A percentile compares a stretch with the other conserved stretches of the same genome.
phyloP scores from a whole-genome alignment of 371 early-diverging fungal genomes.

The Batkoa obscura region DNA sequence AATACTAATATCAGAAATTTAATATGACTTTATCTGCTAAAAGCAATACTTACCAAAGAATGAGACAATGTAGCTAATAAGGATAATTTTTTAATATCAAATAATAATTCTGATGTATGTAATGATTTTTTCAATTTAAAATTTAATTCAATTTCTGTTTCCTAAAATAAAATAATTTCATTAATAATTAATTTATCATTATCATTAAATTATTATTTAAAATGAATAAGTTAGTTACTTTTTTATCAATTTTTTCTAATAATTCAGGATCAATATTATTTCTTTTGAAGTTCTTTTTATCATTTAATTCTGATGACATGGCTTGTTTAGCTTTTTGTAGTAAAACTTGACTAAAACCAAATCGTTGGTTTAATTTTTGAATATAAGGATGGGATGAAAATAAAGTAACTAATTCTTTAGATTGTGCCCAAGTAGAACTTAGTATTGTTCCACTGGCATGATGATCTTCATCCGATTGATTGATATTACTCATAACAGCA shows the following conservation, averaged over 20 bases:
- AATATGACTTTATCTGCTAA: no score
- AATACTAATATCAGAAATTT: no score
- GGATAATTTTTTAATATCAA: constrained; percentile 56
- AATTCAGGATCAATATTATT: no score
- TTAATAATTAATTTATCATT: background rate
- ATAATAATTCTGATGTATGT: constrained; percentile 57
- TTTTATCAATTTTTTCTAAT: no score
- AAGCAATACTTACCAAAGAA: constrained; percentile 34
- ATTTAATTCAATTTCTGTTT: constrained; percentile 52
- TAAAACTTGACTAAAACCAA: background rate
- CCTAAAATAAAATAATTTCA: constrained; percentile 17
- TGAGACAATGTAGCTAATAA: constrained; percentile 59
- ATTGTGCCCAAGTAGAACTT: constrained; percentile 2
- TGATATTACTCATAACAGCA: background rate
- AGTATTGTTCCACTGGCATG: background rate
- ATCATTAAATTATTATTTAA: no score
- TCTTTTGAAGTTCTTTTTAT: no score
- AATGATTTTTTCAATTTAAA: constrained; percentile 65
- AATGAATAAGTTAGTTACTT: no score
- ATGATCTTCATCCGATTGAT: background rate
- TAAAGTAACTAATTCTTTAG: background rate
- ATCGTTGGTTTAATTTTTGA: background rate
- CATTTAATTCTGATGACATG: no score
- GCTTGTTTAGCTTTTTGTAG: no score
- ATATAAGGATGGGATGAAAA: constrained; percentile 1